Percentiles rank a stretch among this genome's conserved stretches.
Evolutionary conservation across 257 asterid species (phyloP).

Genomic region (Capsicum rhomboideum): DNA sequence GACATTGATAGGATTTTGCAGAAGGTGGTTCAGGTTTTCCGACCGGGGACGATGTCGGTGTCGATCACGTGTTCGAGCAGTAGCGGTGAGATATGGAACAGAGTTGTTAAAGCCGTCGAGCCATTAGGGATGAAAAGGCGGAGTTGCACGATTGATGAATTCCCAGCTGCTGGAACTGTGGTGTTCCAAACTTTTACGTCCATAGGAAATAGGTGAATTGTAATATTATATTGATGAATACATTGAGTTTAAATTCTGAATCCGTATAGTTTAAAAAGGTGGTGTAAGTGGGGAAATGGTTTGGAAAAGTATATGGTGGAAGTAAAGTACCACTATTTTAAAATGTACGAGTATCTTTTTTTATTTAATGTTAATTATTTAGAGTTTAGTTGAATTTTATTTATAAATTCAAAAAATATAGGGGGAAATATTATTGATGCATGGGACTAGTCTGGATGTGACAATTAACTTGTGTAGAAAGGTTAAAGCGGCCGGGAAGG

Average conservation of each 20-base stretch:
- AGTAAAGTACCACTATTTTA: not conserved
- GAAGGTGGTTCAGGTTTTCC: conserved; percentile 62
- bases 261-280: too few species aligned
- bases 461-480: not conserved
- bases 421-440: not conserved
- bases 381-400: not conserved
- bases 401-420: too few species aligned
- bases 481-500: too few species aligned
- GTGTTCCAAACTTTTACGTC: conserved; percentile 59
- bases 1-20: conserved; percentile 30
- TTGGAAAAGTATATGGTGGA: not conserved
- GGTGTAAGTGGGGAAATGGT: not conserved
- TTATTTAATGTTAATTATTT: not conserved
- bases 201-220: conserved; percentile 22
- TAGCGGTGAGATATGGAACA: conserved; percentile 32
- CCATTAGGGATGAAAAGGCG: conserved; percentile 69
- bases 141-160: conserved; percentile 58
- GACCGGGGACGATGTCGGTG: conserved; percentile 64
- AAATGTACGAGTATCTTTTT: too few species aligned
- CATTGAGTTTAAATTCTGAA: not conserved
- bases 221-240: not conserved
- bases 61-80: conserved; percentile 46
- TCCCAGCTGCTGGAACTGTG: conserved; percentile 58
- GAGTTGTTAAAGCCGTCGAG: conserved; percentile 47
- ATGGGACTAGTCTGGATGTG: not conserved